These are phyloP conservation scores for Boletus pseudopeckii DNA, from an alignment of 768 basidiomycete genomes.

Conservation along the genomic window DNA sequence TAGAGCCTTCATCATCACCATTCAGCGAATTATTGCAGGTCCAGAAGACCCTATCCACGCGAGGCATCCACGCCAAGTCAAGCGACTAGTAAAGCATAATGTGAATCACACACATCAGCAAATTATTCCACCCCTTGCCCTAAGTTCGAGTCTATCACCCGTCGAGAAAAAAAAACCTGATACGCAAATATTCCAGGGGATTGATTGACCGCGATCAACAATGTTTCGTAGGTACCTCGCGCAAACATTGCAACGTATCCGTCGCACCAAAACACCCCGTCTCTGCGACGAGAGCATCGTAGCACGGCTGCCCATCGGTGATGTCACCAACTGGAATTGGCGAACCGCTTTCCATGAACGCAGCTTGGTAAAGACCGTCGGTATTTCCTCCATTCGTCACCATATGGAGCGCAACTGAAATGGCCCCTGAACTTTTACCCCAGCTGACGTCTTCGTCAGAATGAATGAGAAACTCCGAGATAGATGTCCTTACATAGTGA, in stretches of 20 bases:
- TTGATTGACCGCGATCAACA: constrained; percentile 35
- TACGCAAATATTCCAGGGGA: background rate
- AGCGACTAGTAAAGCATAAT: too few species aligned
- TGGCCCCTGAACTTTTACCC: constrained; percentile 36
- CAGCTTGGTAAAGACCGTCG: constrained; percentile 25
- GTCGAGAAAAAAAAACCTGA: too few species aligned
- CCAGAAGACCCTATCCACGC: too few species aligned
- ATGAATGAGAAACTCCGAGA: too few species aligned
- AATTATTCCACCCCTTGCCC: too few species aligned
- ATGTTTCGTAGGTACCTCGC: constrained; percentile 27
- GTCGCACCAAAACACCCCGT: constrained; percentile 28
- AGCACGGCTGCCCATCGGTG: constrained; percentile 21
- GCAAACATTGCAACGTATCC: constrained; percentile 35
- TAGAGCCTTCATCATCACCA: constrained; percentile 45
- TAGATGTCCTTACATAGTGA: constrained; percentile 24
- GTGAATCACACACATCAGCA: too few species aligned
- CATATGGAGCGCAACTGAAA: constrained; percentile 31
- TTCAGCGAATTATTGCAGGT: constrained; percentile 10
- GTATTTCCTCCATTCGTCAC: constrained; percentile 22
- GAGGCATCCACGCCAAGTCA: too few species aligned
- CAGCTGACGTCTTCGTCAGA: too few species aligned
- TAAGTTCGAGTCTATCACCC: too few species aligned
- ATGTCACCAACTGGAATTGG: constrained; percentile 26
- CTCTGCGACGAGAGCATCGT: constrained; percentile 29
- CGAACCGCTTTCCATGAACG: constrained; percentile 41